Conservation (phyloP, 192 early-diverging fungal genomes). For the Pilaira anomala region DNA sequence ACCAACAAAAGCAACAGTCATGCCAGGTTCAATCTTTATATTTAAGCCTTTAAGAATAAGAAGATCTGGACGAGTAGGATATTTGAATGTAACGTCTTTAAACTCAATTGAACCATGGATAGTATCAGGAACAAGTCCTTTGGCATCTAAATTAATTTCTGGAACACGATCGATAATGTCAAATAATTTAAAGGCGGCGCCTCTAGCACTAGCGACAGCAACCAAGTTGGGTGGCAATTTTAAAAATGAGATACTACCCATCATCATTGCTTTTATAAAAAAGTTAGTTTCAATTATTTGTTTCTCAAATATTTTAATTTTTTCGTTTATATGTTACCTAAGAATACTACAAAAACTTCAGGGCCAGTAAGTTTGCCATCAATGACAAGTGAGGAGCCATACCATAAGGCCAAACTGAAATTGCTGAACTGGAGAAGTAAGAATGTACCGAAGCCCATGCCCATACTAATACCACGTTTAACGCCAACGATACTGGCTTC, state of each 20-base stretch:
- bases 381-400: slow-evolving; percentile 60
- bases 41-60: slow-evolving; percentile 66
- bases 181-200: slow-evolving; percentile 79
- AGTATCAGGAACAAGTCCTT: slow-evolving; percentile 43
- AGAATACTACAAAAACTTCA: slow-evolving; percentile 80
- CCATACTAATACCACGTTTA: slow-evolving; percentile 54
- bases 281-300: not conserved
- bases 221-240: slow-evolving; percentile 66
- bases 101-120: slow-evolving; percentile 70
- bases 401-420: slow-evolving; percentile 82
- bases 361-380: slow-evolving; percentile 39
- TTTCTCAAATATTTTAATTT: slow-evolving; percentile 5
- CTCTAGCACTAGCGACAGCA: slow-evolving; percentile 67
- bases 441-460: slow-evolving; percentile 65
- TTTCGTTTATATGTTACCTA: no score
- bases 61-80: slow-evolving; percentile 82
- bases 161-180: slow-evolving; percentile 76
- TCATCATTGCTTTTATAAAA: slow-evolving; percentile 53
- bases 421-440: slow-evolving; percentile 68
- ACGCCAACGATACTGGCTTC: slow-evolving; percentile 60
- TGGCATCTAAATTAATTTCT: slow-evolving; percentile 59
- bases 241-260: slow-evolving; percentile 68
- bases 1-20: slow-evolving; percentile 86
- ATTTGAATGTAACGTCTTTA: slow-evolving; percentile 70
- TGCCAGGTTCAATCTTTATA: slow-evolving; percentile 66